phyloP scores from a whole-genome alignment of 345 rosid genomes.

The Syzygium aqueum region DNA sequence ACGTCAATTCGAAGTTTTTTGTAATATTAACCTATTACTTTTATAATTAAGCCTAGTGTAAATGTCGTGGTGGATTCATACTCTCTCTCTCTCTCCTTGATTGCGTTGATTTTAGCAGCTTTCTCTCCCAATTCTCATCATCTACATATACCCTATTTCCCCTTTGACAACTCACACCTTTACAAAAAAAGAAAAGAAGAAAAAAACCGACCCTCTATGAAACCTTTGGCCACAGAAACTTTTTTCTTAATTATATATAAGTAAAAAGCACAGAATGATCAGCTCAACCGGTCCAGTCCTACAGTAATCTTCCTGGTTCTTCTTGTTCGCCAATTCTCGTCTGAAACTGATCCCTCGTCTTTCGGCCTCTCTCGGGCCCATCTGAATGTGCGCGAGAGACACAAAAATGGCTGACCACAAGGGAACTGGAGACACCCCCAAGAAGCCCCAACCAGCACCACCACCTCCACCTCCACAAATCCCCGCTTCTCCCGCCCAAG shows the following conservation, averaged over 20 bases:
- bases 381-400: neutral
- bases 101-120: neutral
- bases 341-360: neutral
- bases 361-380: conserved; percentile 7
- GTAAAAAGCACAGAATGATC: neutral
- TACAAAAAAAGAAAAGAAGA: neutral
- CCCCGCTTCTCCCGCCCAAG: conserved; percentile 49
- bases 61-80: neutral
- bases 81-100: neutral
- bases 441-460: conserved; percentile 34
- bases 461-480: conserved; percentile 9
- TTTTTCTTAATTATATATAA: neutral
- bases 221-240: neutral
- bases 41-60: neutral
- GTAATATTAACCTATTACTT: too few relatives aligned
- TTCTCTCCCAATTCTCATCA: neutral
- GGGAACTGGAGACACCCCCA: conserved; percentile 28
- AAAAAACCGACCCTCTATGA: neutral
- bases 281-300: neutral
- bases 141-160: neutral
- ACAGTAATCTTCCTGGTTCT: neutral
- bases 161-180: neutral
- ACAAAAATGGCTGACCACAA: conserved; percentile 10
- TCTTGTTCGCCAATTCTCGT: neutral
- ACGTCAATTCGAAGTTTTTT: too few relatives aligned